phyloP scores from a whole-genome alignment of 768 basidiomycete genomes.

The Mycena alexandri region DNA sequence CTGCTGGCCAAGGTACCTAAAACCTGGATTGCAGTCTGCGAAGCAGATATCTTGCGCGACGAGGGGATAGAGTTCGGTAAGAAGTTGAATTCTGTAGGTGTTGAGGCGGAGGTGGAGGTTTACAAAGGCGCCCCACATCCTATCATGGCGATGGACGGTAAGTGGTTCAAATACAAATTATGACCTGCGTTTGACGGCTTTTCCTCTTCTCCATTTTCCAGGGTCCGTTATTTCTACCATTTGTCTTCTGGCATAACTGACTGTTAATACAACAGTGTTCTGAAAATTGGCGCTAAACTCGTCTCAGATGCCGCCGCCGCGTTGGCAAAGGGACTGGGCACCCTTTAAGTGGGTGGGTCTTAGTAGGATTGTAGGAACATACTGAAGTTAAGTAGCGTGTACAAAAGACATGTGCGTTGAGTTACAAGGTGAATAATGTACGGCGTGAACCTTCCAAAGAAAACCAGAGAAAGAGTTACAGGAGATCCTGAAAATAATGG shows the following conservation, averaged over 20 bases:
- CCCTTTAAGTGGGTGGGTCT: too few relatives aligned
- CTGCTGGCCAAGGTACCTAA: slow-evolving; percentile 63
- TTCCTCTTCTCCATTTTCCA: slow-evolving; percentile 16
- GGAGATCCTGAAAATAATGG: too few relatives aligned
- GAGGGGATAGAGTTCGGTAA: slow-evolving; percentile 76
- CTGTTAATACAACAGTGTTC: slow-evolving; percentile 34
- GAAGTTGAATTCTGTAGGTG: slow-evolving; percentile 65
- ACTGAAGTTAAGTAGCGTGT: too few relatives aligned
- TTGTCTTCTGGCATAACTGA: slow-evolving; percentile 14
- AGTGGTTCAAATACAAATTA: slow-evolving; percentile 37
- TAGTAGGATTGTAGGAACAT: too few relatives aligned
- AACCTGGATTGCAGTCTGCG: slow-evolving; percentile 74
- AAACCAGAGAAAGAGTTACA: neutral
- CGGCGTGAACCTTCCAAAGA: slow-evolving; percentile 2
- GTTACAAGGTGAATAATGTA: neutral
- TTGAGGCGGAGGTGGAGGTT: slow-evolving; percentile 64
- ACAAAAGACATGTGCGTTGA: too few relatives aligned
- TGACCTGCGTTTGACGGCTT: neutral
- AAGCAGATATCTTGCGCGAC: slow-evolving; percentile 74
- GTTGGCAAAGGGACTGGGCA: slow-evolving; percentile 47
- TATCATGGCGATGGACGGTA: slow-evolving; percentile 82
- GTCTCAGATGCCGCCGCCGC: slow-evolving; percentile 53
- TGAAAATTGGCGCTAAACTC: slow-evolving; percentile 51
- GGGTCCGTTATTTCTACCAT: slow-evolving; percentile 34
- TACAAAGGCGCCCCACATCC: slow-evolving; percentile 80